Base-by-base conservation (phyloP, 257 asterid genomes). In the Cynanchum wilfordii region DNA sequence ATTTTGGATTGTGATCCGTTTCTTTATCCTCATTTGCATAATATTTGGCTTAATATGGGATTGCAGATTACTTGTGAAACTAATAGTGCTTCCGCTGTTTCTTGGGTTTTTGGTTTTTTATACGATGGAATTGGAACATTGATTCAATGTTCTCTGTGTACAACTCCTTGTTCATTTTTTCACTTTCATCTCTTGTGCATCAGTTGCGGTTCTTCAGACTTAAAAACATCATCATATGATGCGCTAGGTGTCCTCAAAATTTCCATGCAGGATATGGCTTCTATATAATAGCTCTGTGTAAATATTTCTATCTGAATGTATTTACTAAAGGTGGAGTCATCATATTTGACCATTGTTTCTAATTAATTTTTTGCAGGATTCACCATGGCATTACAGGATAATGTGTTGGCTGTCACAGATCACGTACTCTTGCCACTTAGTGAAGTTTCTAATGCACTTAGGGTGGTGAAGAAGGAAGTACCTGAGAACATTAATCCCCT, bases 361-460 rank as follows among this genome's bases (percentile, higher is more conserved):
- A 9, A 60, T 60, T 60, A 38, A 36, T 63, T 63, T 73, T 69
- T 66, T 82, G 79, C 73, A 84, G 90, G 87, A 38, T 25, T 17
- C 13, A 68, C 74, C 17, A 69, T 67, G 76, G 84, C 82, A 86
- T 85, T 77, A 75, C 83, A 87, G 59, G 83, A 82, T 20, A 81
- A 82, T 54, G 36, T 91, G 29, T 66, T 93, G 86, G 94, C 86
- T 70, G 71, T 93, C 19, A 86, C 95, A 0, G 94, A 93, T 84
- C 81, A 80, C 27, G 84, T 77, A 33, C 73, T 77, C 7, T 86
- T 86, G 47, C 82, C 89, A 47, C 57, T 87, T 71, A 67, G 72
- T 66, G 82, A 79, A 38, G 84, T 88, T 74, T 66, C n/a, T 30
- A 89, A 84, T 73, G 94, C 96, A 12, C 66, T 87, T 65, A 83